Conservation (phyloP, 176 grass and related monocot species). For the Juncus inflexus region DNA sequence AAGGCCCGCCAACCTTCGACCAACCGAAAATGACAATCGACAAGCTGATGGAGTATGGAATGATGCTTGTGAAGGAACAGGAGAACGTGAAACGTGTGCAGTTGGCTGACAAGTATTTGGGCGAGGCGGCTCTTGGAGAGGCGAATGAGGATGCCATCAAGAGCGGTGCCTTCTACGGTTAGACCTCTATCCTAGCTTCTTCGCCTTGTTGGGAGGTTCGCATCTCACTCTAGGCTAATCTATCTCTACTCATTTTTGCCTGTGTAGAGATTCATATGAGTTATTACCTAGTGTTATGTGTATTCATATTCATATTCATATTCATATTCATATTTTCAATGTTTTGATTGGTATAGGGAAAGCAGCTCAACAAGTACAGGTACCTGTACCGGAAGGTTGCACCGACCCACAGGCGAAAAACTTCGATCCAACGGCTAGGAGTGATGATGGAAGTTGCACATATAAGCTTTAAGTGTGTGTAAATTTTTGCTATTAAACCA, state of each 20-base stretch:
- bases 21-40: constrained; percentile 69
- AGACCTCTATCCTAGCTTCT: constrained; percentile 30
- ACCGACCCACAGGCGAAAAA: constrained; percentile 52
- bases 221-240: constrained; percentile 2
- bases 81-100: constrained; percentile 87
- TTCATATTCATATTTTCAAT: no score
- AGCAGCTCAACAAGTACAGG: constrained; percentile 52
- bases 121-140: constrained; percentile 68
- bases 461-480: constrained; percentile 45
- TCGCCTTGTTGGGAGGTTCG: constrained; percentile 23
- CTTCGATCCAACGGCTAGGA: constrained; percentile 75
- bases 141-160: constrained; percentile 64
- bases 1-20: constrained; percentile 57
- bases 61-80: constrained; percentile 69
- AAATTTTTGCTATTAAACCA: constrained; percentile 1
- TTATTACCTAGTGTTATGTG: neutral
- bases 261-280: no score
- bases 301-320: neutral
- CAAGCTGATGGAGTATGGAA: constrained; percentile 65
- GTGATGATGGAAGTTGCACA: constrained; percentile 74
- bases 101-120: constrained; percentile 81
- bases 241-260: no score
- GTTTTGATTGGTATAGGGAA: constrained; percentile 38
- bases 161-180: constrained; percentile 54
- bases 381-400: constrained; percentile 80